phyloP scores from a whole-genome alignment of 208 protist species.

The Lotmaria passim region DNA sequence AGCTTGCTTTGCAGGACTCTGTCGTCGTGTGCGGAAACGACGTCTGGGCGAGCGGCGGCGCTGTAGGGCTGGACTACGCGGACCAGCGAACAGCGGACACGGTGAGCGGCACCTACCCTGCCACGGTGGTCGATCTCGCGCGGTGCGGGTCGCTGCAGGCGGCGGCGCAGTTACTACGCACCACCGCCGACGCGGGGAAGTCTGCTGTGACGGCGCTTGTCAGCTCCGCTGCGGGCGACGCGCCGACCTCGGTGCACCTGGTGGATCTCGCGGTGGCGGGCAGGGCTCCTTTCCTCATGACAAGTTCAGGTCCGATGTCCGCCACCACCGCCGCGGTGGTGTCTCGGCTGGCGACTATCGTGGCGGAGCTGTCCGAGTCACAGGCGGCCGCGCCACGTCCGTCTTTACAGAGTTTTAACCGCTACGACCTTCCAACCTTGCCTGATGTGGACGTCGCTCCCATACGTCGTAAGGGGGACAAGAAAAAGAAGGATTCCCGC shows the following conservation, averaged over 20 bases:
- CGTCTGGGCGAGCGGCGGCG: neutral
- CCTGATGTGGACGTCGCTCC: slow-evolving; percentile 46
- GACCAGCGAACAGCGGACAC: slow-evolving; percentile 1
- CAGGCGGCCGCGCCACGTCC: neutral
- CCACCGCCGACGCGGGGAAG: neutral
- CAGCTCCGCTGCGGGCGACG: slow-evolving; percentile 12
- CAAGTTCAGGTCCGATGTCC: slow-evolving; percentile 11
- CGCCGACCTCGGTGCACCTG: slow-evolving; percentile 17
- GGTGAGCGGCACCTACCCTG: slow-evolving; percentile 14
- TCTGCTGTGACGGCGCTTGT: slow-evolving; percentile 4
- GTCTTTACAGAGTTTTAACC: neutral
- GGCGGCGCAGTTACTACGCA: slow-evolving; percentile 7
- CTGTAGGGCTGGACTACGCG: neutral
- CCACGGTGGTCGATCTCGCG: slow-evolving; percentile 13
- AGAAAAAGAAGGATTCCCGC: slow-evolving; percentile 58
- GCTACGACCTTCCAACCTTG: slow-evolving; percentile 13
- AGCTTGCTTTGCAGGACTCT: slow-evolving; percentile 36
- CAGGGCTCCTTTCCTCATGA: slow-evolving; percentile 15
- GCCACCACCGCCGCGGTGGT: slow-evolving; percentile 8
- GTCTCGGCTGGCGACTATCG: slow-evolving; percentile 17
- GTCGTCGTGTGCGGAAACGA: slow-evolving; percentile 17
- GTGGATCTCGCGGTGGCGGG: slow-evolving; percentile 34
- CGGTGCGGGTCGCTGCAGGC: slow-evolving; percentile 7
- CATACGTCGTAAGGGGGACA: slow-evolving; percentile 76
- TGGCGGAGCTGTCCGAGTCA: slow-evolving; percentile 12